These are phyloP conservation scores for Strigomonas culicis DNA, from an alignment of 208 protist species.

Conservation along the genomic window DNA sequence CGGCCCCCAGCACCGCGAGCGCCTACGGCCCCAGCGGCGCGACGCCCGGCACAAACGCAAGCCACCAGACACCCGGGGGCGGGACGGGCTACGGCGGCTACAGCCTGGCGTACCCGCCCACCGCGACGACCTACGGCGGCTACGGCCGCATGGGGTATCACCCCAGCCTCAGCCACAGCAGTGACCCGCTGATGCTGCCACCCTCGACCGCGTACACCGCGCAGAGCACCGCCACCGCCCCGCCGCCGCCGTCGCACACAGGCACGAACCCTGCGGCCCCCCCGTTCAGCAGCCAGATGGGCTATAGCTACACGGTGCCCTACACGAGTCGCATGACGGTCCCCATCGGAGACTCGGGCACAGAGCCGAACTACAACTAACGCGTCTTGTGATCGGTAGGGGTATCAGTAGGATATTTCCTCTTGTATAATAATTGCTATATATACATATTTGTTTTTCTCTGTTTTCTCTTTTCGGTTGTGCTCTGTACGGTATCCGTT, in stretches of 20 bases:
- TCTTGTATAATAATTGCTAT: background rate
- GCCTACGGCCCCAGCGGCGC: slow-evolving; percentile 19
- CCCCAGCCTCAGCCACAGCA: no score
- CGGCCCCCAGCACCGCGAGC: slow-evolving; percentile 20
- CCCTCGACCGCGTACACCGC: no score
- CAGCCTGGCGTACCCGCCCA: background rate
- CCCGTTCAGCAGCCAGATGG: no score
- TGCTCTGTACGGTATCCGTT: background rate
- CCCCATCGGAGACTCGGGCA: no score
- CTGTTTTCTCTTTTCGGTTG: background rate
- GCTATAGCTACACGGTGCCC: no score
- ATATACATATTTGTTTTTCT: background rate
- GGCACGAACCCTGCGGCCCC: no score
- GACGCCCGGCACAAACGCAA: slow-evolving; percentile 6
- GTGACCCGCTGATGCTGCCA: no score
- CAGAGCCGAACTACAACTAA: no score
- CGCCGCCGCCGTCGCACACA: background rate
- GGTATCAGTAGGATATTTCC: no score
- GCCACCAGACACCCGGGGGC: background rate
- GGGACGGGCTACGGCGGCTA: no score
- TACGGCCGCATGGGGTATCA: slow-evolving; percentile 5
- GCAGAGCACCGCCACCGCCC: background rate
- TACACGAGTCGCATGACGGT: no score
- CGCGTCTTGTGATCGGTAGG: no score
- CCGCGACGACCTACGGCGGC: background rate